These are phyloP conservation scores for Triglochin maritima DNA, from an alignment of 106 monocot species.

Conservation along the genomic window DNA sequence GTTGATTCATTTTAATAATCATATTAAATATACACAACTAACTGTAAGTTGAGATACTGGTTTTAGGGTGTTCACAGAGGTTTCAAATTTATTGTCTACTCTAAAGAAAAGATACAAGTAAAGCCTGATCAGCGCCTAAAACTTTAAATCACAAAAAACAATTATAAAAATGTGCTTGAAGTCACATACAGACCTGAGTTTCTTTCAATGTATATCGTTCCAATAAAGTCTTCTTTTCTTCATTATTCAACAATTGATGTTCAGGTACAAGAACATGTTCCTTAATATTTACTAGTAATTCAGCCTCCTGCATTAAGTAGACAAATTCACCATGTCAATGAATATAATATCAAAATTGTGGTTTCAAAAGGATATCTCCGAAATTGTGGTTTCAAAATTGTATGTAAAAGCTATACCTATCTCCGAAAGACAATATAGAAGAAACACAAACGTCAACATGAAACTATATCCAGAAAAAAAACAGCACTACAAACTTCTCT, in stretches of 20 bases:
- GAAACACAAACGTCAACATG: background rate
- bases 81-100: background rate
- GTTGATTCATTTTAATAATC: too few relatives aligned
- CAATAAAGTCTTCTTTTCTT: slow-evolving; percentile 30
- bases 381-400: too few relatives aligned
- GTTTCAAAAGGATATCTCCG: too few relatives aligned
- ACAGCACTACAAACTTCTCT: too few relatives aligned
- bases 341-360: too few relatives aligned
- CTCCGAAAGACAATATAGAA: too few relatives aligned
- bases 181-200: slow-evolving; percentile 8
- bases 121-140: background rate
- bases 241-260: slow-evolving; percentile 24
- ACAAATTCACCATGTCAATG: too few relatives aligned
- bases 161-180: background rate
- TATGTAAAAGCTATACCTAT: too few relatives aligned
- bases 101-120: background rate
- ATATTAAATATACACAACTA: too few relatives aligned
- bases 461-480: too few relatives aligned
- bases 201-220: slow-evolving; percentile 25
- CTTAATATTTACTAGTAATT: slow-evolving; percentile 25
- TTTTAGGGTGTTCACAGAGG: too few relatives aligned
- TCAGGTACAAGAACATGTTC: slow-evolving; percentile 28
- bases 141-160: background rate
- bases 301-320: slow-evolving; percentile 16
- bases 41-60: too few relatives aligned